These are phyloP conservation scores for Paramyrothecium roridum DNA, from an alignment of 2,329 filamentous ascomycete species.

Conservation along the genomic window DNA sequence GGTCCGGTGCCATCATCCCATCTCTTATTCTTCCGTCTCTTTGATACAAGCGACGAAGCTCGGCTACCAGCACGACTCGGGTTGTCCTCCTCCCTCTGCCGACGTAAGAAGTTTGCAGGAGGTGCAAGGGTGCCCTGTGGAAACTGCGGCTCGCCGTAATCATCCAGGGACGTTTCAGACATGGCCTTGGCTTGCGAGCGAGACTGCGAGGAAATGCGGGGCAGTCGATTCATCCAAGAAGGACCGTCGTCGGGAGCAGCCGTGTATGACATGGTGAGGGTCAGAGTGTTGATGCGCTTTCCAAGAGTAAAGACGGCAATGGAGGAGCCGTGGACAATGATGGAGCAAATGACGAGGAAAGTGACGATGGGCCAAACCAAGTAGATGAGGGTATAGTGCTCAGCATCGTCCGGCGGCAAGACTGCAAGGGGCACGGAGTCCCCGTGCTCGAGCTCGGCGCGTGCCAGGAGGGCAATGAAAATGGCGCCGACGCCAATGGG, in stretches of 20 bases:
- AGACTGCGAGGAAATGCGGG: constrained; percentile 62
- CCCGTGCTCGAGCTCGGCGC: constrained; percentile 82
- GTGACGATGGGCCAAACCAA: constrained; percentile 95
- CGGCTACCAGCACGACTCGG: constrained; percentile 52
- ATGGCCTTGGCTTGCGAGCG: constrained; percentile 83
- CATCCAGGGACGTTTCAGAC: constrained; percentile 72
- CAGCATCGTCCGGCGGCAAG: constrained; percentile 51
- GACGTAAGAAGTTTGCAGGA: constrained; percentile 74
- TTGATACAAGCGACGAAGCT: constrained; percentile 56
- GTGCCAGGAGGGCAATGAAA: constrained; percentile 87
- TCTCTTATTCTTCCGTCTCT: constrained; percentile 62
- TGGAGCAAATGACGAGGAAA: constrained; percentile 91
- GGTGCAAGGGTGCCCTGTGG: constrained; percentile 72
- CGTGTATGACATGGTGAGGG: constrained; percentile 94
- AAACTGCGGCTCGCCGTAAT: constrained; percentile 56
- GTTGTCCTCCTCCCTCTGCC: constrained; percentile 74
- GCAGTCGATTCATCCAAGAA: constrained; percentile 92
- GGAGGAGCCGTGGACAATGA: constrained; percentile 95
- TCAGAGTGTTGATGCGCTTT: constrained; percentile 96
- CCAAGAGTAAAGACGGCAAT: constrained; percentile 96
- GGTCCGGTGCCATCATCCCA: constrained; percentile 71
- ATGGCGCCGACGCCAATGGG: constrained; percentile 97
- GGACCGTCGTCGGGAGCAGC: constrained; percentile 83
- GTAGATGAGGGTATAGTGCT: constrained; percentile 68
- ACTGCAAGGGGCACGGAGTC: constrained; percentile 69